Base-by-base conservation (phyloP, 2,329 filamentous ascomycete species). In the Dactylellina sp. region DNA sequence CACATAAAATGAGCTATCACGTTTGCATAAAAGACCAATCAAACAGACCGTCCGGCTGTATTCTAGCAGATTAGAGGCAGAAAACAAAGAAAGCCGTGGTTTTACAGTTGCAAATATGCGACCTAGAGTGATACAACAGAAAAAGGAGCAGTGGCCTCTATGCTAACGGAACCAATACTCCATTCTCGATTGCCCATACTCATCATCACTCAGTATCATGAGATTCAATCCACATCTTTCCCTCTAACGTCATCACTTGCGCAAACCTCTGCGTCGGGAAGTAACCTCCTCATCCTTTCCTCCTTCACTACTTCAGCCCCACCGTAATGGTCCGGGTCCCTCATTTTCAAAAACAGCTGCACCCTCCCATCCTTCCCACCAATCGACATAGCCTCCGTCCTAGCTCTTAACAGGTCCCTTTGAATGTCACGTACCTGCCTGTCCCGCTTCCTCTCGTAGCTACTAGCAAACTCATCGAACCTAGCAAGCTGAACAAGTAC, bases 271-370 rank as follows among this genome's bases (percentile, higher is more conserved):
- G 80, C 79, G 12, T 82, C 80, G 16, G 83, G 83, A 12, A 86
- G 77, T 16, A 85, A 50, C 63, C 82, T 82, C 56, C 82, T 81
- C 52, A 83, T 82, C 57, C 80, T 81, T 64, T 84, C 84, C 39
- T 85, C 83, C 55, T 81, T 79, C 16, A 82, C 77, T 12, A 81
- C 80, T 44, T 84, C 82, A 24, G 75, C 32, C 76, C 77, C 14
- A 70, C 68, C 68, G 40, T 59, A 63, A 18, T 53, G 64, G 4
- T 75, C 70, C 14, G 86, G 86, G 78, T 95, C 90, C 76, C 92
- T 85, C 71, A 91, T 87, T 78, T 88, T 87, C 70, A 98, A 77
- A 79, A 98, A 98, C 62, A 83, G 88, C 77, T 92, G 86, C 40
- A 98, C 89, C 59, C 92, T 85, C 78, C 89, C 88, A 75, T 91